These are phyloP conservation scores for Mycena belliarum DNA, from an alignment of 768 basidiomycete genomes.

Conservation along the genomic window DNA sequence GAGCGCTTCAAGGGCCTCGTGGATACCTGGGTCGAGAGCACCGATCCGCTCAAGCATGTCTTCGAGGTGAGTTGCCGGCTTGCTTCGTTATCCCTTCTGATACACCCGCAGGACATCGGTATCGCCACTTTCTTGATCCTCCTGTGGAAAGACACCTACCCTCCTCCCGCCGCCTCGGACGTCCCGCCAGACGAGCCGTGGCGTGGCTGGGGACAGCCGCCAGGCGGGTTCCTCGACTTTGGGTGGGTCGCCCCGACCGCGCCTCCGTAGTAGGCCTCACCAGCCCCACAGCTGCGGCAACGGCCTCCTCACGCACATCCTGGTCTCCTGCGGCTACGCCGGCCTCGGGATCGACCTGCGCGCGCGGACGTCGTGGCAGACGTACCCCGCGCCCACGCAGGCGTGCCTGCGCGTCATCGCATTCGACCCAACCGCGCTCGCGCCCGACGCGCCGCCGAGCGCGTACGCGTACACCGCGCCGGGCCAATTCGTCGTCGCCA, in stretches of 20 bases:
- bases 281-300: constrained; percentile 74
- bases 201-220: constrained; percentile 76
- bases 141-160: constrained; percentile 81
- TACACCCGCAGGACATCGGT: constrained; percentile 73
- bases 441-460: constrained; percentile 8
- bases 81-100: neutral
- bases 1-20: constrained; percentile 81
- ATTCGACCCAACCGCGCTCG: constrained; percentile 59
- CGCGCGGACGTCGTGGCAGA: constrained; percentile 79
- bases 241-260: constrained; percentile 50
- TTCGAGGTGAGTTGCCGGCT: constrained; percentile 65
- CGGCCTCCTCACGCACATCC: constrained; percentile 87
- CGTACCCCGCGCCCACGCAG: constrained; percentile 69
- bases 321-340: constrained; percentile 77
- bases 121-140: constrained; percentile 93
- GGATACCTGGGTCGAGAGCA: constrained; percentile 74
- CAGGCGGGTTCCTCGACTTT: constrained; percentile 85
- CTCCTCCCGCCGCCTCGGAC: constrained; percentile 6
- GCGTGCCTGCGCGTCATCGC: constrained; percentile 63
- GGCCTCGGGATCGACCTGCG: constrained; percentile 89
- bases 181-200: constrained; percentile 46
- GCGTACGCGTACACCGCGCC: constrained; percentile 37
- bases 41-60: constrained; percentile 88
- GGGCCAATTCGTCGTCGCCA: constrained; percentile 81
- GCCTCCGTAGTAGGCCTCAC: neutral